These are phyloP conservation scores for Botrytis cinerea DNA, from an alignment of 2,329 filamentous ascomycete species.

Conservation along the genomic window DNA sequence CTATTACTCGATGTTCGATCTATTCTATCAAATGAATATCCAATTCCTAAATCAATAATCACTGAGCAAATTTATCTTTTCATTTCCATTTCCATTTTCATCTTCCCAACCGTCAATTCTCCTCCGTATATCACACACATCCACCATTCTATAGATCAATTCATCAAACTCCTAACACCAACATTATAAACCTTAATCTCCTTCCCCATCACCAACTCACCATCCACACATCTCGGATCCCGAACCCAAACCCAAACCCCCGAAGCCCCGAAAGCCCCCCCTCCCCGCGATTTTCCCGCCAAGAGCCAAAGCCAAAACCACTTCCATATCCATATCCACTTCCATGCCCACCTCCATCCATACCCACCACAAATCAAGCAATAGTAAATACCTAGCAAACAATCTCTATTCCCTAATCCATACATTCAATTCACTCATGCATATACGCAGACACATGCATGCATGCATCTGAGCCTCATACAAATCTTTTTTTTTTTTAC, in stretches of 20 bases:
- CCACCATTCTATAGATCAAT: neutral
- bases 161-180: neutral
- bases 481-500: neutral
- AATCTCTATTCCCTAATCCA: neutral
- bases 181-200: too few relatives aligned
- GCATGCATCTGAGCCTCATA: neutral
- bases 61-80: rapidly evolving
- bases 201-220: neutral
- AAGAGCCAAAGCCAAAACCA: neutral
- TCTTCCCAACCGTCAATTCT: rapidly evolving
- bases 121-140: neutral
- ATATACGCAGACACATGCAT: neutral
- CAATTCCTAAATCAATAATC: neutral
- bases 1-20: neutral
- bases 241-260: neutral
- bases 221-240: neutral
- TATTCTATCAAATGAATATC: rapidly evolving
- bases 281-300: neutral
- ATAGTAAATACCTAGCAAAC: neutral
- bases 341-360: too few relatives aligned
- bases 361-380: neutral
- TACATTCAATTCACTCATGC: neutral
- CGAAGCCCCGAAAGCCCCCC: neutral
- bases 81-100: neutral
- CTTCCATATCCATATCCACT: neutral